Evolutionary conservation across 805 yeast species (phyloP).

Genomic region (Wickerhamiella shivajii): DNA sequence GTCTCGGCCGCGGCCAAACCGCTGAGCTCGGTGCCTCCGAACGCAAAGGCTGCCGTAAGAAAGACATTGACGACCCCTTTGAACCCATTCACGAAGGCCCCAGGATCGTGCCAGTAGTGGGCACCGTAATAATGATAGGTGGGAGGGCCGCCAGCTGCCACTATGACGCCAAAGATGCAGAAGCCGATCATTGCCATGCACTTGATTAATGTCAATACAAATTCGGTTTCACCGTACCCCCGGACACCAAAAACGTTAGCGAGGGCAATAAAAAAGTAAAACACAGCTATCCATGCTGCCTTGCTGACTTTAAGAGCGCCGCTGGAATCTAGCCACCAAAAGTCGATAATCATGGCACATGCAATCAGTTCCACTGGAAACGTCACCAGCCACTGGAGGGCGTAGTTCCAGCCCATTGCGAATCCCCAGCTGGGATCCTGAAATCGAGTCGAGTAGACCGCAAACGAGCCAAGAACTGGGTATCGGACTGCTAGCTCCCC

Average conservation of each 20-base stretch:
- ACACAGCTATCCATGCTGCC: slow-evolving; percentile 35
- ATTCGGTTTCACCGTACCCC: slow-evolving; percentile 49
- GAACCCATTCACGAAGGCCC: slow-evolving; percentile 45
- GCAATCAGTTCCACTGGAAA: slow-evolving; percentile 47
- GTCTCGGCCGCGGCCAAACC: slow-evolving; percentile 67
- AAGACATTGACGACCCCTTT: slow-evolving; percentile 55
- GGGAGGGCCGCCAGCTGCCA: slow-evolving; percentile 38
- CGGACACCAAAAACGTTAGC: slow-evolving; percentile 36
- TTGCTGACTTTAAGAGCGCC: slow-evolving; percentile 35
- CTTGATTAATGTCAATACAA: slow-evolving; percentile 37
- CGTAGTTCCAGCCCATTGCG: slow-evolving; percentile 52
- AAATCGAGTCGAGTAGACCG: slow-evolving; percentile 39
- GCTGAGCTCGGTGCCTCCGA: slow-evolving; percentile 57
- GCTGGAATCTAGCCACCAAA: slow-evolving; percentile 40
- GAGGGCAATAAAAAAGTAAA: slow-evolving; percentile 31
- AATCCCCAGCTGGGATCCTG: slow-evolving; percentile 48
- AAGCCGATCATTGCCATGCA: slow-evolving; percentile 39
- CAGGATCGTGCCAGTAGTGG: slow-evolving; percentile 29
- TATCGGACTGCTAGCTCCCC: slow-evolving; percentile 52
- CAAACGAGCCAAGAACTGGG: slow-evolving; percentile 44
- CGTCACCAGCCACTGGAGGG: slow-evolving; percentile 40
- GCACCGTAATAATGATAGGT: slow-evolving; percentile 46
- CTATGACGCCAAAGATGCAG: slow-evolving; percentile 37
- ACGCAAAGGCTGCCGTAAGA: slow-evolving; percentile 59
- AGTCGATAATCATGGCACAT: slow-evolving; percentile 36